Conservation (phyloP, 2,329 filamentous ascomycete genomes). For the Fusarium coffeatum region DNA sequence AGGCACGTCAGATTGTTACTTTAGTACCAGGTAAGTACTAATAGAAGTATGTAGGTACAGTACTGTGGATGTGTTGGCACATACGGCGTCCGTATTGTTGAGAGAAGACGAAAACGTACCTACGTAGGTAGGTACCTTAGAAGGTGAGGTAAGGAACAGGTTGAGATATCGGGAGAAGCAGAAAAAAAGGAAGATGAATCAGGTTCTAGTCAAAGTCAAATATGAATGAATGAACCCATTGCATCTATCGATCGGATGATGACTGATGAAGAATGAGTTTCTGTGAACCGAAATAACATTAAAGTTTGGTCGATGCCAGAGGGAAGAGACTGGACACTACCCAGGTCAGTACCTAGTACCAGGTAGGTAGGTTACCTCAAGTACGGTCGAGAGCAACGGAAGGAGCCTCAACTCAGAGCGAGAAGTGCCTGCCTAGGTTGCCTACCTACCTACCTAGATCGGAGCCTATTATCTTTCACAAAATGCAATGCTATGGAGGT, state of each 20-base stretch:
- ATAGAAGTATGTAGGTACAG: background rate
- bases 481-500: background rate
- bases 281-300: background rate
- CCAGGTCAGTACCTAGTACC: no score
- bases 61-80: background rate
- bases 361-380: background rate
- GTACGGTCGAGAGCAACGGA: background rate
- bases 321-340: background rate
- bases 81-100: background rate
- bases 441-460: background rate
- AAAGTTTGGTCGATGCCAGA: conserved; percentile 1
- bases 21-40: background rate
- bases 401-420: background rate
- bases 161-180: background rate
- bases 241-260: background rate
- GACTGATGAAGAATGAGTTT: background rate
- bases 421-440: background rate
- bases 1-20: background rate
- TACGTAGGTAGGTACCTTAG: background rate
- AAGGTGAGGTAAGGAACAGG: background rate
- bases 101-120: conserved; percentile 17
- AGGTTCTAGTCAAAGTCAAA: conserved; percentile 11
- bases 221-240: conserved; percentile 15
- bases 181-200: conserved; percentile 2
- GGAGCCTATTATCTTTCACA: background rate